phyloP scores from a whole-genome alignment of 2,329 filamentous ascomycete species.

The Parafenestella ontariensis region DNA sequence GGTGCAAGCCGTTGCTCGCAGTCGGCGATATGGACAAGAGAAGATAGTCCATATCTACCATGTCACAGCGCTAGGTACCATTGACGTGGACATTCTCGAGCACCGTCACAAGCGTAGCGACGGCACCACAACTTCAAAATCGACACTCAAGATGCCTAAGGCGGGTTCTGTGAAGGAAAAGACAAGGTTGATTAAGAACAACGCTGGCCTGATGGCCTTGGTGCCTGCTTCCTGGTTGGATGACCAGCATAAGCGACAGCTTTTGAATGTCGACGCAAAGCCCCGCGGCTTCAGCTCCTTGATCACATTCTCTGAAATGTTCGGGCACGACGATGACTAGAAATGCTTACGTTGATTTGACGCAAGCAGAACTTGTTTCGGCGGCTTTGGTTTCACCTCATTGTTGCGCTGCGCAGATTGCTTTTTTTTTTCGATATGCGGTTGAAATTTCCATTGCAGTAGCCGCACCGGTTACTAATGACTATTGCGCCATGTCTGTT shows the following conservation, averaged over 20 bases:
- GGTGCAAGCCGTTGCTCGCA: constrained; percentile 69
- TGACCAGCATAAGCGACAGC: constrained; percentile 13
- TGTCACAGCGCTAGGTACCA: constrained; percentile 80
- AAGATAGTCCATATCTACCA: constrained; percentile 68
- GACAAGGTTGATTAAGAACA: constrained; percentile 27
- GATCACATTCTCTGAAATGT: constrained; percentile 38
- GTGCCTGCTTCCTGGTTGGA: constrained; percentile 36
- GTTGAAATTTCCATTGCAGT: too few relatives aligned
- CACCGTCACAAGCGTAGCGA: constrained; percentile 48
- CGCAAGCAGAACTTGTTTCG: too few relatives aligned
- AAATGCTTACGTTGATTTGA: neutral
- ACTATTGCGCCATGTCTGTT: neutral
- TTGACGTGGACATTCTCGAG: constrained; percentile 58
- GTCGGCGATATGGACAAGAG: constrained; percentile 64
- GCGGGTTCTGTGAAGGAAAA: constrained; percentile 17
- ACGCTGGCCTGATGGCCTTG: constrained; percentile 25
- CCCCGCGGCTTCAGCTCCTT: constrained; percentile 31
- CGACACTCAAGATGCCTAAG: constrained; percentile 9
- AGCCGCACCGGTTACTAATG: too few relatives aligned
- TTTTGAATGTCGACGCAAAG: constrained; percentile 18
- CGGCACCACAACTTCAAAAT: constrained; percentile 16
- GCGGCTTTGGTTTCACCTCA: too few relatives aligned
- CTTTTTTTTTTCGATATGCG: too few relatives aligned
- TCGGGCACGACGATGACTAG: constrained; percentile 18
- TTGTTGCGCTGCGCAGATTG: too few relatives aligned